phyloP scores from a whole-genome alignment of 176 grass and related monocot species.

The Panicum miliaceum region DNA sequence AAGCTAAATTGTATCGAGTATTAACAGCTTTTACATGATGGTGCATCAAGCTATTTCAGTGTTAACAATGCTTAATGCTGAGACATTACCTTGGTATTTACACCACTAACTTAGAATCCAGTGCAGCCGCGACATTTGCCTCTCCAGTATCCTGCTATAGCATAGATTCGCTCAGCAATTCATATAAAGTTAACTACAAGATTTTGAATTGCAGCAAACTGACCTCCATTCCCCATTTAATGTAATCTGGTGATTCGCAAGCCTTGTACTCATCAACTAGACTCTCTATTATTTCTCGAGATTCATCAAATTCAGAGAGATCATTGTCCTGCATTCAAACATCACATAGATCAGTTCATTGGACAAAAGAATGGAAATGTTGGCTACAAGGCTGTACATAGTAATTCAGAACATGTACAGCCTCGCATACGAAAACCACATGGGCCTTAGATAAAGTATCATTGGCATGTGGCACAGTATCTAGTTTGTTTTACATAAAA shows the following conservation, averaged over 20 bases:
- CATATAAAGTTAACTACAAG: background rate
- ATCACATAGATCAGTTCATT: background rate
- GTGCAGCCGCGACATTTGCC: conserved; percentile 69
- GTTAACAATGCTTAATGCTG: background rate
- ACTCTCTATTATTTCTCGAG: conserved; percentile 95
- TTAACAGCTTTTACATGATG: background rate
- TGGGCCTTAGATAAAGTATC: background rate
- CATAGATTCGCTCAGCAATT: conserved; percentile 29
- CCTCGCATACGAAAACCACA: background rate
- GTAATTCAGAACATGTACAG: background rate
- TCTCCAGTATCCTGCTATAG: conserved; percentile 67
- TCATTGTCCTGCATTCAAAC: conserved; percentile 75
- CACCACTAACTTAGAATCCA: conserved; percentile 85
- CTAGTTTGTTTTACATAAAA: background rate
- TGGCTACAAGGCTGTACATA: background rate
- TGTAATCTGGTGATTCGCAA: conserved; percentile 95
- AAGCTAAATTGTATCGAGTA: background rate
- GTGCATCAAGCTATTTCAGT: background rate
- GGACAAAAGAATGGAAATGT: conserved; percentile 10
- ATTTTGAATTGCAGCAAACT: conserved; percentile 17
- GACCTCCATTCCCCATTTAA: conserved; percentile 99
- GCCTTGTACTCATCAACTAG: conserved; percentile 98
- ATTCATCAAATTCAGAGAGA: conserved; percentile 96
- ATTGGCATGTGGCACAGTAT: background rate
- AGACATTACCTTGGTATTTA: conserved; percentile 60